Base-by-base conservation (phyloP, 192 early-diverging fungal species). In the Umbelopsis sp. region DNA sequence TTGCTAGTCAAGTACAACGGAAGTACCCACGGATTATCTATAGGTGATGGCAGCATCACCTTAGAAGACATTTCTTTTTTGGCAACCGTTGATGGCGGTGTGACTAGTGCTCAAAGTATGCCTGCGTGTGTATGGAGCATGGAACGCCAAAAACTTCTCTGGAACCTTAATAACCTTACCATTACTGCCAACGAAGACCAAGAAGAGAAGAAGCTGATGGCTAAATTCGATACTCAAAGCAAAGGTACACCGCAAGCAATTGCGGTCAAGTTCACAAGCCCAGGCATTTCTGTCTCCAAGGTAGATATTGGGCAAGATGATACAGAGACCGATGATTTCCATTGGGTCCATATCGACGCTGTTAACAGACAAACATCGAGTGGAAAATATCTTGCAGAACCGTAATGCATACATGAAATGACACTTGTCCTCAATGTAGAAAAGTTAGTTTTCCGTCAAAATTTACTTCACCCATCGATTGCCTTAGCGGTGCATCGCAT, bases 91-190 rank as follows among this genome's bases (percentile, higher is more conserved):
- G 74, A 79, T 10, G 82, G 83, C 0, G 74, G 80, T 6, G 83
- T 85, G 26, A 65, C 70, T 29, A 81, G 54, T 50, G 85, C 81
- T 21, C 83, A 85, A 41, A 82, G 82, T 45, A 74, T 79, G 14
- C 87, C 87, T 17, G 73, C 77, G 36, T 80, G 87, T 16, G 54
- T 82, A 10, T 85, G 85, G 81, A 83, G 76, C 47, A 69, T 68
- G 10, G 83, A 86, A 10, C 80, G 80, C 29, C 78, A 82, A 49
- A 83, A 79, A 70, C 82, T 88, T 66, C 68, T 82, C 17, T 88
- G 87, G 87, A 76, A 83, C 41, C 56, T 86, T 25, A 80, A 74
- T 5, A 72, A 77, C 38, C 29, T 84, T 1, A 49, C 47, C 11
- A 65, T 76, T 45, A 62, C 68, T 45, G 74, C 71, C 24, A 59